These are phyloP conservation scores for Quercus bicolor DNA, from an alignment of 306 rosid genomes.

Conservation along the genomic window DNA sequence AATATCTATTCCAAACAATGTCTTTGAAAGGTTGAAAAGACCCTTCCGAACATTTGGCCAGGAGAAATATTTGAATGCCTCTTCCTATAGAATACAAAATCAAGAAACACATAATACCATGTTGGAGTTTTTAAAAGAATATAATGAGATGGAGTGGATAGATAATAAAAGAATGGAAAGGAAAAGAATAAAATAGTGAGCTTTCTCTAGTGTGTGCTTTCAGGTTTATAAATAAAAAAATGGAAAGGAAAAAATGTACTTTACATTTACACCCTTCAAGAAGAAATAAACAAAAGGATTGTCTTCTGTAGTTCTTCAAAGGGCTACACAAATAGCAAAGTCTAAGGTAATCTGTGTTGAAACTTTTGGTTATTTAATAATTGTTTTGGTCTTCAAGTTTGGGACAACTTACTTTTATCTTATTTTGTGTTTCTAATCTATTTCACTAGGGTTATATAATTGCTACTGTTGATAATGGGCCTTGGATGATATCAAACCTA, in stretches of 20 bases:
- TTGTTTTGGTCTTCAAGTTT: not conserved
- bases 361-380: conserved; percentile 16
- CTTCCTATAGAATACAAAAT: conserved; percentile 59
- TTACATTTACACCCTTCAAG: not conserved
- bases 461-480: conserved; percentile 80
- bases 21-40: conserved; percentile 76
- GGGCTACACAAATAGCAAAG: conserved; percentile 85
- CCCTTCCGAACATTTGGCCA: conserved; percentile 84
- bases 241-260: not conserved
- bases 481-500: conserved; percentile 88
- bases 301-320: conserved; percentile 82
- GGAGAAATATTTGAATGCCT: conserved; percentile 80
- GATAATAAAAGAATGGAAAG: conserved; percentile 3
- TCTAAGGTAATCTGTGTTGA: conserved; percentile 58
- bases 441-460: conserved; percentile 73
- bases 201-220: no score
- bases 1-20: conserved; percentile 78
- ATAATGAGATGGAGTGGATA: not conserved
- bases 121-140: conserved; percentile 15
- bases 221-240: no score
- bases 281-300: conserved; percentile 78
- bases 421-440: conserved; percentile 7
- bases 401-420: conserved; percentile 6
- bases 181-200: no score
- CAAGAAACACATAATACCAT: conserved; percentile 31